Conservation (phyloP, 2,329 filamentous ascomycete genomes). For the Penicillium sp. region DNA sequence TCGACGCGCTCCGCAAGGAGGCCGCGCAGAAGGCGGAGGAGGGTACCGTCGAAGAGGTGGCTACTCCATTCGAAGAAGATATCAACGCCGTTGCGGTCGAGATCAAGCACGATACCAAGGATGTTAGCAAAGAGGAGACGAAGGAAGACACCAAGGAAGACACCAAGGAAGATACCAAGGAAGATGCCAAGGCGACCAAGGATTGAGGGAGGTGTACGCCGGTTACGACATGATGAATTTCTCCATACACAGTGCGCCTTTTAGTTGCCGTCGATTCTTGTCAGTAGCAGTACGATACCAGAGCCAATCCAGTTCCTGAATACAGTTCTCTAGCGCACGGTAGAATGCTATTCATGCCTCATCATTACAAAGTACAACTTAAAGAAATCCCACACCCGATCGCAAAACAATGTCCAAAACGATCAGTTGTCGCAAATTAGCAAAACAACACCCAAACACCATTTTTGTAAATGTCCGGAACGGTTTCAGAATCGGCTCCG, state of each 20-base stretch:
- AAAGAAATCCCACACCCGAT: not conserved
- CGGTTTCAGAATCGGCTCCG: slow-evolving; percentile 3
- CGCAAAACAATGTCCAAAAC: not conserved
- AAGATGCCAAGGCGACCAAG: slow-evolving; percentile 22
- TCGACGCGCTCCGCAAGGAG: slow-evolving; percentile 30
- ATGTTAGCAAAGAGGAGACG: slow-evolving; percentile 3
- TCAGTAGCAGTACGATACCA: slow-evolving; percentile 15
- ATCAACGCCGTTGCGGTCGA: not conserved
- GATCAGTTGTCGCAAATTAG: not conserved
- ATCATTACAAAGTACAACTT: slow-evolving; percentile 18
- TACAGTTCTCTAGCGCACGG: not conserved
- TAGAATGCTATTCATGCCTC: slow-evolving; percentile 21
- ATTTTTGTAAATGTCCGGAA: slow-evolving; percentile 6
- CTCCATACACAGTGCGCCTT: slow-evolving; percentile 10
- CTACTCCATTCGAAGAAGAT: not conserved
- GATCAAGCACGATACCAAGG: slow-evolving; percentile 14
- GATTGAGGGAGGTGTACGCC: slow-evolving; percentile 16
- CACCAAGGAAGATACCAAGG: slow-evolving; percentile 14
- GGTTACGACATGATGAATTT: slow-evolving; percentile 20
- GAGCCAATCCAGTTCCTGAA: not conserved
- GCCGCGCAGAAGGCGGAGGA: slow-evolving; percentile 23
- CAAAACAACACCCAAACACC: slow-evolving; percentile 16
- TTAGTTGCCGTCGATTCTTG: slow-evolving; percentile 5
- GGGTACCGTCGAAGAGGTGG: slow-evolving; percentile 25
- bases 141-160: slow-evolving; percentile 9